Base-by-base conservation (phyloP, 176 grass and related monocot genomes). In the Phyllostachys edulis region DNA sequence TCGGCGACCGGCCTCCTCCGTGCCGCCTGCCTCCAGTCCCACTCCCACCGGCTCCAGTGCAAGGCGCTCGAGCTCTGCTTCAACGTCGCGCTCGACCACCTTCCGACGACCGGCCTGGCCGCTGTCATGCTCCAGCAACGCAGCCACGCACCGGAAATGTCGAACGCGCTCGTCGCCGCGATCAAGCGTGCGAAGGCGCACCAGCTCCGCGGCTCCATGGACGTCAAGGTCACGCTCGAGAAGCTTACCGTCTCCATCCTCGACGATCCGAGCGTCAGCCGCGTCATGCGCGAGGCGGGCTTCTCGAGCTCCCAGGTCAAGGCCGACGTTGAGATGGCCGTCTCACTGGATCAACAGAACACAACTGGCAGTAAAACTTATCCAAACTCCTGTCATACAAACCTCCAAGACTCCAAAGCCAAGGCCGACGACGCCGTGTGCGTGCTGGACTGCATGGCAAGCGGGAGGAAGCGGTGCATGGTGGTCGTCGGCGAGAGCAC, bases 301-400 rank as follows among this genome's bases (percentile, higher is more conserved):
- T 97, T 97, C 81, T 97, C 94, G 9, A 94, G 91, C 71, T 81
- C 90, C 32, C 83, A 85, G 68, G 86, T 97, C 37, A 97, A 94
- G 89, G 85, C 67, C 84, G 89, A 89, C 66, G 80, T 97, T 1
- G 86, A 87, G 86, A 77, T 89, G 3, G 88, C 81, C n/a, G 56
- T 15, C 75, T 42, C 55, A 1, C 32, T 34, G 32, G 32, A 34
- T 34, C 32, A 34, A 2, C 32, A 34, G 32, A 56, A 56, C 9
- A 56, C 20, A 7, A 0, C 54, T n/a, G n/a, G 54, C 20, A 56
- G 54, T 17, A 54, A 56, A 56, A n/a, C 1, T 34, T 34, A 2
- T 34, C 32, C 32, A 34, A 34, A 34, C 32, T 34, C 32, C 2
- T 34, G 32, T 34, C 32, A 2, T 34, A 34, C 32, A 34, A 34